phyloP scores from a whole-genome alignment of 805 yeast genomes.

The Lipomyces sp. region DNA sequence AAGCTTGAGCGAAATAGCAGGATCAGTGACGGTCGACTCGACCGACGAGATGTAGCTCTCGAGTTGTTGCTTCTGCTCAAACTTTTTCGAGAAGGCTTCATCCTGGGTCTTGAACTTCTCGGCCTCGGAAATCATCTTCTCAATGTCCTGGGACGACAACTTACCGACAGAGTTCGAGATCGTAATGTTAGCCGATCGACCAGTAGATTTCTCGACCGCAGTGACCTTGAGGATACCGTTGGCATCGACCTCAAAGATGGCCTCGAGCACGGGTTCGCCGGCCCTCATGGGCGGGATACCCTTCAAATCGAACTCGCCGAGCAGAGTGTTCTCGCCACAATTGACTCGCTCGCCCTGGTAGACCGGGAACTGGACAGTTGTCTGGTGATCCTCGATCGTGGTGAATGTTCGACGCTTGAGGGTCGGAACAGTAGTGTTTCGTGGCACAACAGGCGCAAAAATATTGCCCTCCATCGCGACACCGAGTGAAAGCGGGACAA shows the following conservation, averaged over 20 bases:
- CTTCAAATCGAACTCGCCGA: slow-evolving; percentile 98
- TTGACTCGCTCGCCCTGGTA: slow-evolving; percentile 99
- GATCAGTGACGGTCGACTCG: slow-evolving; percentile 97
- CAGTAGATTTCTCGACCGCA: slow-evolving; percentile 98
- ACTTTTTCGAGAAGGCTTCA: slow-evolving; percentile 99
- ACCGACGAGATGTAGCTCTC: slow-evolving; percentile 97
- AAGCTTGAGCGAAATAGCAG: slow-evolving; percentile 94
- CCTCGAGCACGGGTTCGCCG: slow-evolving; percentile 99
- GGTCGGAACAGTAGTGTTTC: slow-evolving; percentile 99
- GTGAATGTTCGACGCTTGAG: slow-evolving; percentile 99
- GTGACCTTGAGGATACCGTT: slow-evolving; percentile 99
- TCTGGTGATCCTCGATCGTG: slow-evolving; percentile 98
- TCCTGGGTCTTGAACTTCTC: slow-evolving; percentile 99
- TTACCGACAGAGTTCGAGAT: slow-evolving; percentile 99
- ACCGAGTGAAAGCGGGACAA: slow-evolving; percentile 98
- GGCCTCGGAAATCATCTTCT: slow-evolving; percentile 98
- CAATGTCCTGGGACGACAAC: slow-evolving; percentile 94
- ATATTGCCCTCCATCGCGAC: slow-evolving; percentile 99
- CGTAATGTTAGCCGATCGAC: slow-evolving; percentile 97
- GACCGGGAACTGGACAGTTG: slow-evolving; percentile 98
- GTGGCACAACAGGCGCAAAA: slow-evolving; percentile 98
- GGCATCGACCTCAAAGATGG: slow-evolving; percentile 98
- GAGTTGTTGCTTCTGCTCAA: slow-evolving; percentile 98
- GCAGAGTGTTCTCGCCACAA: slow-evolving; percentile 95
- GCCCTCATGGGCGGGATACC: slow-evolving; percentile 98